These are phyloP conservation scores for Nakazawaea anatomiae DNA, from an alignment of 805 yeast genomes.

Conservation along the genomic window DNA sequence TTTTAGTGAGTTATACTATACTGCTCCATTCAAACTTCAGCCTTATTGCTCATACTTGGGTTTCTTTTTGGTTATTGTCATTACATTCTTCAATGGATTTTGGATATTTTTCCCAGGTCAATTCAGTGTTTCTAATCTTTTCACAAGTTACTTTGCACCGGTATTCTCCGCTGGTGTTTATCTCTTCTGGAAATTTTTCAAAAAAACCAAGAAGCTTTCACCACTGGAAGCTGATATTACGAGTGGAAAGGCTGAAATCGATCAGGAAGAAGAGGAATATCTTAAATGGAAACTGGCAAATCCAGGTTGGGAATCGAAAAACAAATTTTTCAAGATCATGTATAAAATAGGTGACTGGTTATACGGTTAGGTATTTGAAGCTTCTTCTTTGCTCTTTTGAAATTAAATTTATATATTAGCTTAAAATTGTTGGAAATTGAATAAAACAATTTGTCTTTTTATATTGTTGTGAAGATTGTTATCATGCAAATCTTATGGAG, in stretches of 20 bases:
- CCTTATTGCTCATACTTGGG: constrained; percentile 56
- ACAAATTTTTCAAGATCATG: background rate
- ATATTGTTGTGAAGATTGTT: too few relatives aligned
- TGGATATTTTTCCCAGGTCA: constrained; percentile 59
- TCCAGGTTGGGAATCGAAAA: constrained; percentile 3
- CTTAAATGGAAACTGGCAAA: background rate
- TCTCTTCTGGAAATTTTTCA: constrained; percentile 45
- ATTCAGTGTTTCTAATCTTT: constrained; percentile 57
- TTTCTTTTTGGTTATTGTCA: constrained; percentile 33
- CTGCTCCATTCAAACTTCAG: constrained; percentile 46
- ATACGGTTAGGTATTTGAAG: background rate
- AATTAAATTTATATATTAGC: too few relatives aligned
- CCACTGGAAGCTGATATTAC: constrained; percentile 47
- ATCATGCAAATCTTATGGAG: too few relatives aligned
- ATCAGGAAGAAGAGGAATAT: constrained; percentile 41
- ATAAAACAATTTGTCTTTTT: background rate
- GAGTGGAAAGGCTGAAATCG: constrained; percentile 51
- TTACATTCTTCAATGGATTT: constrained; percentile 66
- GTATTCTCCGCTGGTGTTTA: constrained; percentile 50
- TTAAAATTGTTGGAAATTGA: too few relatives aligned
- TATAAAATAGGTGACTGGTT: constrained; percentile 1
- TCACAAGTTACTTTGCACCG: constrained; percentile 41
- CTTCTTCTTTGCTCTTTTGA: background rate
- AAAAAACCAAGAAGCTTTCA: constrained; percentile 38
- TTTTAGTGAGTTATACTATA: constrained; percentile 31